A percentile compares a stretch with the other conserved stretches of the same genome.
phyloP scores from a whole-genome alignment of 495 filamentous ascomycete species.

The Penicillium paradoxum region DNA sequence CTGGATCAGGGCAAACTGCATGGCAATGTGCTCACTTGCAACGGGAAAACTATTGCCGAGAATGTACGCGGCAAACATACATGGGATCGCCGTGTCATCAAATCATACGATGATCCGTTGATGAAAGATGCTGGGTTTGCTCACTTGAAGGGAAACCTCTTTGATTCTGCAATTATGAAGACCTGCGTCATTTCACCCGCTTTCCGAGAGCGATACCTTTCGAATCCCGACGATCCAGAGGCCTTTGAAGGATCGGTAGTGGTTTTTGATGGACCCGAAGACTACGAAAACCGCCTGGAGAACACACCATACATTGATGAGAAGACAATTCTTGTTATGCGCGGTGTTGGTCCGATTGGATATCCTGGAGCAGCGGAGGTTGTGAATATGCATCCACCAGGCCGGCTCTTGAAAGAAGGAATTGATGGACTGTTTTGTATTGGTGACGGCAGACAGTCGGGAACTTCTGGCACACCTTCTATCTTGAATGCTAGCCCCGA shows the following conservation, averaged over 20 bases:
- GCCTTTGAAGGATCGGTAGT: slow-evolving; percentile 49
- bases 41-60: slow-evolving; percentile 36
- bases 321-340: slow-evolving; percentile 50
- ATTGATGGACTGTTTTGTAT: slow-evolving; percentile 51
- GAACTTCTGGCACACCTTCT: slow-evolving; percentile 51
- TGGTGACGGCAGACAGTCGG: slow-evolving; percentile 52
- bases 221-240: slow-evolving; percentile 46
- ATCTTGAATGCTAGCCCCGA: slow-evolving; percentile 56
- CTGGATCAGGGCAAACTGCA: slow-evolving; percentile 43
- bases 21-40: slow-evolving; percentile 38
- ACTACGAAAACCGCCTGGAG: slow-evolving; percentile 47
- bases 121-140: slow-evolving; percentile 47
- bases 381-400: slow-evolving; percentile 53
- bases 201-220: slow-evolving; percentile 44
- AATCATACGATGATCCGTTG: slow-evolving; percentile 41
- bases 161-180: slow-evolving; percentile 55
- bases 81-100: slow-evolving; percentile 44
- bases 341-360: slow-evolving; percentile 48
- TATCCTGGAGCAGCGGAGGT: slow-evolving; percentile 54
- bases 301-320: slow-evolving; percentile 43
- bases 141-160: slow-evolving; percentile 47
- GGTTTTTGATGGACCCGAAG: slow-evolving; percentile 52
- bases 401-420: slow-evolving; percentile 40
- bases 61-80: slow-evolving; percentile 41
- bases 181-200: slow-evolving; percentile 49